Conservation (phyloP, 2,329 filamentous ascomycete genomes). For the Colletotrichum spaethianum region DNA sequence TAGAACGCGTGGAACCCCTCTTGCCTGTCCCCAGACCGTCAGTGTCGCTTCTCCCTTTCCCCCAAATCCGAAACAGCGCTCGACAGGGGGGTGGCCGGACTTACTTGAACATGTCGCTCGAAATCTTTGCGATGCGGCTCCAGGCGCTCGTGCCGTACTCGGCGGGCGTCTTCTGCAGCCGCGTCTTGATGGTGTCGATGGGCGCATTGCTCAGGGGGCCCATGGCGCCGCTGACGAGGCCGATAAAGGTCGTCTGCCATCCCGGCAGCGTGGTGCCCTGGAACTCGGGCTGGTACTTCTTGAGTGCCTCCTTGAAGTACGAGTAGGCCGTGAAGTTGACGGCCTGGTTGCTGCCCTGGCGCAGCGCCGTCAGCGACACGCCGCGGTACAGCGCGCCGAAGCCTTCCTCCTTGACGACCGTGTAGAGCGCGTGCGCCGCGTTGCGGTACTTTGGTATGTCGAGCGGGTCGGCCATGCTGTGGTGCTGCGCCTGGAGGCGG, state of each 20-base stretch:
- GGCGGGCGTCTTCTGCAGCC: constrained; percentile 90
- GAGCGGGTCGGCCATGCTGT: constrained; percentile 96
- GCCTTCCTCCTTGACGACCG: constrained; percentile 93
- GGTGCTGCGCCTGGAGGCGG: constrained; percentile 96
- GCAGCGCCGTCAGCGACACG: constrained; percentile 91
- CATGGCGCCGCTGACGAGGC: constrained; percentile 92
- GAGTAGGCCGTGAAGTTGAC: constrained; percentile 99
- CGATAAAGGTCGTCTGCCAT: constrained; percentile 93
- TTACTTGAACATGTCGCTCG: constrained; percentile 86
- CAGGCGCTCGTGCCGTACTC: constrained; percentile 86
- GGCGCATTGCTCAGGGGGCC: constrained; percentile 96
- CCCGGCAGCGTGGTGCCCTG: constrained; percentile 78
- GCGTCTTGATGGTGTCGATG: constrained; percentile 99
- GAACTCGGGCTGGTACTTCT: constrained; percentile 80
- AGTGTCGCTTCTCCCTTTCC: neutral
- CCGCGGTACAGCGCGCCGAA: constrained; percentile 90
- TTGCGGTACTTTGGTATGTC: constrained; percentile 98
- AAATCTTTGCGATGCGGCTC: constrained; percentile 83
- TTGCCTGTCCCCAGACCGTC: constrained; percentile 69
- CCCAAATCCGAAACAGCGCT: neutral
- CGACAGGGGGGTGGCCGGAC: constrained; percentile 50
- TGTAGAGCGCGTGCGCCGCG: constrained; percentile 86
- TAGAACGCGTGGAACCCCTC: constrained; percentile 97
- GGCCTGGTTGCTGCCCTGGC: constrained; percentile 97
- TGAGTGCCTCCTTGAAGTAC: constrained; percentile 87